Base-by-base conservation (phyloP, 202 grass and related monocot genomes). In the Panicum hallii region DNA sequence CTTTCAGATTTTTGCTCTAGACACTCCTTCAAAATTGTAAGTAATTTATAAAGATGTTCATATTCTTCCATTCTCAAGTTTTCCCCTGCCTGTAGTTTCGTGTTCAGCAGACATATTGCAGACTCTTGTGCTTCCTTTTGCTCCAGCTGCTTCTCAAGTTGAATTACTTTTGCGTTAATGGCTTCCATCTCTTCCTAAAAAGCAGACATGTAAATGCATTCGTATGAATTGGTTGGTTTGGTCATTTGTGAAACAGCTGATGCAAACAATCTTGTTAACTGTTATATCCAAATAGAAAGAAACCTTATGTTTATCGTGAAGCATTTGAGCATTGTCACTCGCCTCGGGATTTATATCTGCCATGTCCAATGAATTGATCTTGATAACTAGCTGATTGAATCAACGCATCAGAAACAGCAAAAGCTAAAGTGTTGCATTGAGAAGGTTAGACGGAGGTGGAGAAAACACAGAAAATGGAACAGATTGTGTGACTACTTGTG, bases 241-340 rank as follows among this genome's bases (percentile, higher is more conserved):
- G 14, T 74, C 14, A 32, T 55, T 23, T 58, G 4, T 20, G 53
- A 58, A 48, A 34, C 12, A 78, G 26, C 63, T 48, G 55, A 17
- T 22, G 23, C 6, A 57, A 32, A 32, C 79, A 28, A 82, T 67
- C 34, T 48, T 52, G 56, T 38, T 42, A 17, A 23, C 9, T 73
- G 28, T 80, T 36, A 9, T 45, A 7, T 63, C 64, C 36, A 57
- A 76, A 70, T 32, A 77, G 67, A 50, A 73, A 77, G 13, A 63
- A 57, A 93, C 90, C 92, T 94, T 91, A 48, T 97, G 90, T 19
- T 86, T 84, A 82, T 91, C 87, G 26, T 88, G 75, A 22, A 97
- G 85, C 80, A 42, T 91, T 30, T 90, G 72, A 83, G 71, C 90
- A 67, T 87, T 74, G 47, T 86, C 70, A 53, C 79, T 82, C 28